Conservation (phyloP, 1,284 basidiomycete species). For the Boletus holoroseus region DNA sequence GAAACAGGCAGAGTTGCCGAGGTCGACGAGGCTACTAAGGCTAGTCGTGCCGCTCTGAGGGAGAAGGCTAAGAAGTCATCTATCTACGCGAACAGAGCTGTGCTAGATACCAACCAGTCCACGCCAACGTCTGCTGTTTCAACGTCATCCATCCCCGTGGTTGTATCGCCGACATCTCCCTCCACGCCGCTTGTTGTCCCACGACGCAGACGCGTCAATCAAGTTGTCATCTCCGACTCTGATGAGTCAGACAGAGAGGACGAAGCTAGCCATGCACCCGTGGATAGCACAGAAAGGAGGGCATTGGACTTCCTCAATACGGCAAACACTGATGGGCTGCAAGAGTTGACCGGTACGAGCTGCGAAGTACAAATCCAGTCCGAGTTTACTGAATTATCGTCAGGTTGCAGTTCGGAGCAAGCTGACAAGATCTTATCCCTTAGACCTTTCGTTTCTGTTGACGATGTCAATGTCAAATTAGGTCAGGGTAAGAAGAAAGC, state of each 20-base stretch:
- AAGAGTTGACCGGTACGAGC: conserved; percentile 81
- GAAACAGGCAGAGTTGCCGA: conserved; percentile 62
- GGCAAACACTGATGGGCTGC: conserved; percentile 66
- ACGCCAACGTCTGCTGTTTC: conserved; percentile 19
- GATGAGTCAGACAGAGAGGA: conserved; percentile 47
- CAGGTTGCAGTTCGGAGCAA: conserved; percentile 81
- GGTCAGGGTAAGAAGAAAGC: conserved; percentile 80
- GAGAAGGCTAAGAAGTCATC: conserved; percentile 72
- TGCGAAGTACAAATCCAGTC: not conserved
- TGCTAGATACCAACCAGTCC: conserved; percentile 39
- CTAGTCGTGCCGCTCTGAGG: conserved; percentile 53
- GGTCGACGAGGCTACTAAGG: conserved; percentile 61
- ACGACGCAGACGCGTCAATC: conserved; percentile 49
- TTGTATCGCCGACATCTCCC: conserved; percentile 40
- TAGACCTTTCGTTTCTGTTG: conserved; percentile 77
- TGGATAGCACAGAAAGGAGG: conserved; percentile 35
- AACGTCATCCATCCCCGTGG: conserved; percentile 22
- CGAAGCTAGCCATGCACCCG: conserved; percentile 24
- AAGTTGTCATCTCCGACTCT: conserved; percentile 62
- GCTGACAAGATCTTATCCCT: conserved; percentile 76
- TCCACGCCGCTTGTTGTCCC: conserved; percentile 40
- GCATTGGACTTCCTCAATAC: conserved; percentile 87
- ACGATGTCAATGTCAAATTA: conserved; percentile 75
- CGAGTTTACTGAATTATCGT: conserved; percentile 13
- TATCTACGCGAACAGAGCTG: conserved; percentile 64